These are phyloP conservation scores for Mrakia gelida DNA, from an alignment of 768 basidiomycete species.

Conservation along the genomic window DNA sequence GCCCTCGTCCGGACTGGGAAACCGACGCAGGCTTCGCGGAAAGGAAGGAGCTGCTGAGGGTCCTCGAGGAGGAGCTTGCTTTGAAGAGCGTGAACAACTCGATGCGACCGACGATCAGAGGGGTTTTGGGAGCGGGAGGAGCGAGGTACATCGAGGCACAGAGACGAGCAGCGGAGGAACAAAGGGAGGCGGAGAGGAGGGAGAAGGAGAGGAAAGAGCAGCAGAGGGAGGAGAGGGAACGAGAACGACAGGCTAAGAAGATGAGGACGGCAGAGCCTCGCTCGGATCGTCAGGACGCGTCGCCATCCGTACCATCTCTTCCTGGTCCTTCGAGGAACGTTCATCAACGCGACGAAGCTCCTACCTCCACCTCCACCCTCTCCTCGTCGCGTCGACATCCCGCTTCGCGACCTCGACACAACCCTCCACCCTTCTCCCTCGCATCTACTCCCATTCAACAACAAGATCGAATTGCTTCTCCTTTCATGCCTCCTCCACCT, in stretches of 20 bases:
- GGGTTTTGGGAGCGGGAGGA: background rate
- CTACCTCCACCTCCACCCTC: background rate
- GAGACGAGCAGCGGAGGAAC: background rate
- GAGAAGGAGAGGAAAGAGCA: background rate
- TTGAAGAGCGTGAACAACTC: background rate
- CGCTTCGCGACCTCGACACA: slow-evolving; percentile 2
- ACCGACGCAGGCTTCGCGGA: background rate
- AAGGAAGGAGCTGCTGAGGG: background rate
- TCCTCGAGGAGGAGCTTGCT: background rate
- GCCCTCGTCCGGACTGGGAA: background rate
- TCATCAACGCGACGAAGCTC: background rate
- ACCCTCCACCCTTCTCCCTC: background rate
- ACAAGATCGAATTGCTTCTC: background rate
- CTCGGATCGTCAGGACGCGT: background rate
- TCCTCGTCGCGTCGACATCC: slow-evolving; percentile 10
- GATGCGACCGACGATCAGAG: background rate
- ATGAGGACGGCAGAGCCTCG: background rate
- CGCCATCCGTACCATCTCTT: background rate
- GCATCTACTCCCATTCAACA: background rate
- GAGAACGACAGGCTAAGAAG: background rate
- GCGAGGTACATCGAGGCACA: background rate
- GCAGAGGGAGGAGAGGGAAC: background rate
- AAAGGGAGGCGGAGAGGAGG: background rate
- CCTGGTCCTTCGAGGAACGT: background rate
- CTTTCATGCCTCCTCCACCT: background rate